Evolutionary conservation across 2,329 filamentous ascomycete genomes (phyloP).

Genomic region (Trichoderma cornu-damae): DNA sequence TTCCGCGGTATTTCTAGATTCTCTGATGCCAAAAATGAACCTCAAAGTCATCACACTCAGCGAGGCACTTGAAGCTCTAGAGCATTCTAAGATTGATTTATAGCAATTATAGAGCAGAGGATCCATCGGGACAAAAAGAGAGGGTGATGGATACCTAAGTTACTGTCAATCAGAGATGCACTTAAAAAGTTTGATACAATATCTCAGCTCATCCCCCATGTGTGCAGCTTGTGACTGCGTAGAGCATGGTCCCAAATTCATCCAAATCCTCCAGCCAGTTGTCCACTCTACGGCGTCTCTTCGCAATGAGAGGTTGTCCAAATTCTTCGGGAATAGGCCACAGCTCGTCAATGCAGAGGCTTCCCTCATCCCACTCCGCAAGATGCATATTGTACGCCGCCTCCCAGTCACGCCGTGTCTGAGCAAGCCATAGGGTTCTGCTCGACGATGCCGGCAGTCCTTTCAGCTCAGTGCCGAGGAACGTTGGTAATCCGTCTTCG

Average conservation of each 20-base stretch:
- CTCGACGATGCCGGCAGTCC: constrained; percentile 40
- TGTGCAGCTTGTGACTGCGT: constrained; percentile 43
- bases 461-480: constrained; percentile 44
- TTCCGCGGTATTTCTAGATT: not conserved
- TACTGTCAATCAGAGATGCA: not conserved
- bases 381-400: constrained; percentile 39
- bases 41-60: constrained; percentile 7
- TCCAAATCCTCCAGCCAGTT: constrained; percentile 48
- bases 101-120: not conserved
- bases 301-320: constrained; percentile 27
- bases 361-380: constrained; percentile 38
- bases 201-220: constrained; percentile 31
- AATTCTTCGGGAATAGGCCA: constrained; percentile 39
- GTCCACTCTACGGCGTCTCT: constrained; percentile 38
- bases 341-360: constrained; percentile 45
- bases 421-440: constrained; percentile 41
- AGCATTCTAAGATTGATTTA: not conserved
- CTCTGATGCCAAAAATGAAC: constrained; percentile 17
- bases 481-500: constrained; percentile 41
- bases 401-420: constrained; percentile 38
- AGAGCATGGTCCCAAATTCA: constrained; percentile 51
- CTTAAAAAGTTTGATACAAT: not conserved
- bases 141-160: not conserved
- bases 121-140: not conserved
- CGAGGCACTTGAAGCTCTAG: constrained; percentile 9